phyloP scores from a whole-genome alignment of 169 alveolate genomes.

The Plasmodium relictum region DNA sequence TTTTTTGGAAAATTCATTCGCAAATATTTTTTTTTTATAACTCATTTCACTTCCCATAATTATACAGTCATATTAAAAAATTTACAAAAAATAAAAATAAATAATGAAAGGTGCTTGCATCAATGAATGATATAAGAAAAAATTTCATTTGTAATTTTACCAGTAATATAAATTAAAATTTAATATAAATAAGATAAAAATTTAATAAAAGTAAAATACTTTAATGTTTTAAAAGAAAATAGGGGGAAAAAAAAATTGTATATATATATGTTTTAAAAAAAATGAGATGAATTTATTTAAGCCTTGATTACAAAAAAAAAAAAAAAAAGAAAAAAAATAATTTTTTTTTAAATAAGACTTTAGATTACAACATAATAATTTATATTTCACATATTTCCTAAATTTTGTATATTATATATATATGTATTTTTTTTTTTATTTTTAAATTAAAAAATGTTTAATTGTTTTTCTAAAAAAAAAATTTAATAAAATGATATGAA shows the following conservation, averaged over 20 bases:
- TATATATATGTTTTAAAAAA: no score
- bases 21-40: conserved; percentile 34
- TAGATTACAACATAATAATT: no score
- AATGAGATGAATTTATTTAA: no score
- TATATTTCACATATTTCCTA: no score
- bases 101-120: neutral
- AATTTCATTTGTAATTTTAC: no score
- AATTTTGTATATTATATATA: no score
- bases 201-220: neutral
- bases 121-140: no score
- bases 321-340: no score
- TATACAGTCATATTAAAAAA: neutral
- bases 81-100: neutral
- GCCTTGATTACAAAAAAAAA: no score
- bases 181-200: neutral
- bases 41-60: conserved; percentile 44
- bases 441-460: neutral
- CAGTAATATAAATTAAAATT: neutral
- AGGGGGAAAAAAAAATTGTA: neutral
- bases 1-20: conserved; percentile 37
- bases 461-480: neutral
- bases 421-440: neutral
- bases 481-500: neutral
- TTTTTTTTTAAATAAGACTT: no score
- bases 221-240: neutral